These are phyloP conservation scores for Arthroderma sp. DNA, from an alignment of 2,329 filamentous ascomycete genomes.

Conservation along the genomic window DNA sequence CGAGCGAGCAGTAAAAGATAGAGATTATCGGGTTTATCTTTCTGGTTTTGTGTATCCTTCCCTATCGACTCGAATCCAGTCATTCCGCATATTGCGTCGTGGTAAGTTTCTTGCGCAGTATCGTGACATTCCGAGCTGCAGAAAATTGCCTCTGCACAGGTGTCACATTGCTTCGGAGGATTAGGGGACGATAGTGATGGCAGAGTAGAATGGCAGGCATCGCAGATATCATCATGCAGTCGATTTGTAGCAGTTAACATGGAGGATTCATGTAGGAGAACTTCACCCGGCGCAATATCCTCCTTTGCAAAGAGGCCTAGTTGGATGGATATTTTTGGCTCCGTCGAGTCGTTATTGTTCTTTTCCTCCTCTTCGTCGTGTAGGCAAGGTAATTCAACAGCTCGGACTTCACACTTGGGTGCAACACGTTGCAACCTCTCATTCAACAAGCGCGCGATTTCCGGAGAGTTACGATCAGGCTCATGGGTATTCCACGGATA, in stretches of 20 bases:
- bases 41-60: constrained; percentile 43
- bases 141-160: constrained; percentile 47
- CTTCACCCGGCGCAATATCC: constrained; percentile 63
- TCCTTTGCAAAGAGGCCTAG: constrained; percentile 81
- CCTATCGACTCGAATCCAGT: constrained; percentile 42
- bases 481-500: constrained; percentile 53
- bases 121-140: constrained; percentile 45
- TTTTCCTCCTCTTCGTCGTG: constrained; percentile 24
- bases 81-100: constrained; percentile 45
- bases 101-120: constrained; percentile 43
- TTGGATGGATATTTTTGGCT: constrained; percentile 46
- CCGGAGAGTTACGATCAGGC: constrained; percentile 42
- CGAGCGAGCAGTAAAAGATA: constrained; percentile 48
- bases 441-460: constrained; percentile 56
- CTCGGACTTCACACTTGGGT: constrained; percentile 67
- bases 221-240: constrained; percentile 73
- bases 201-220: constrained; percentile 68
- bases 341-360: constrained; percentile 7
- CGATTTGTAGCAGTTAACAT: constrained; percentile 81
- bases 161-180: constrained; percentile 35
- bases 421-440: constrained; percentile 53
- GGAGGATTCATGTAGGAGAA: constrained; percentile 68
- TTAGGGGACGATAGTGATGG: constrained; percentile 39
- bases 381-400: constrained; percentile 62
- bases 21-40: constrained; percentile 45